Conservation (phyloP, 2,329 filamentous ascomycete species). For the Drechslera avenae region DNA sequence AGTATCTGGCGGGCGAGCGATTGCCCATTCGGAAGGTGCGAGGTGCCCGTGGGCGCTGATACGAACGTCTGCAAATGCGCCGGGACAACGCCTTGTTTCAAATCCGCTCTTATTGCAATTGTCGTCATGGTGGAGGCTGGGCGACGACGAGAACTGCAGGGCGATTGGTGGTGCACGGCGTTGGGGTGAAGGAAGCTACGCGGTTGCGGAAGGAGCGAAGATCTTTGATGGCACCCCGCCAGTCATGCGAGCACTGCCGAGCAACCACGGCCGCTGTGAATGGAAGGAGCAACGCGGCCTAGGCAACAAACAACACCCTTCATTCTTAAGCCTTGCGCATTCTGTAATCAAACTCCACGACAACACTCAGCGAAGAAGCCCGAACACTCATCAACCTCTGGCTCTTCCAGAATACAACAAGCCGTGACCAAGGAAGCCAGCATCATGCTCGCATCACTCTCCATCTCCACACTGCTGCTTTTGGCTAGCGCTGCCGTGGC, state of each 20-base stretch:
- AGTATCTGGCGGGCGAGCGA: conserved; percentile 66
- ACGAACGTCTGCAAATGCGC: conserved; percentile 43
- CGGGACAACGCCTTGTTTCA: conserved; percentile 35
- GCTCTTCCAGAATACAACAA: not conserved
- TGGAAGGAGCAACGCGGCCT: conserved; percentile 13
- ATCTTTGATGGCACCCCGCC: conserved; percentile 21
- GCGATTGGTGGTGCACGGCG: conserved; percentile 31
- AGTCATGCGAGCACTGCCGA: conserved; percentile 18
- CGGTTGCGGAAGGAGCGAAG: conserved; percentile 43
- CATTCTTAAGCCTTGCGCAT: conserved; percentile 1
- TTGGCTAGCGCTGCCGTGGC: conserved; percentile 31
- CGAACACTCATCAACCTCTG: not conserved
- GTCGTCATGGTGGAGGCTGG: conserved; percentile 33
- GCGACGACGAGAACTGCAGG: conserved; percentile 4
- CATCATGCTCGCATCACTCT: conserved; percentile 31
- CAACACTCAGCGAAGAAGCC: too few species aligned
- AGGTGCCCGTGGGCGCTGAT: conserved; percentile 16
- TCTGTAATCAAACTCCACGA: not conserved
- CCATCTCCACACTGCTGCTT: conserved; percentile 34
- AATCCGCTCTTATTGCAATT: conserved; percentile 13
- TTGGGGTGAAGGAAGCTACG: conserved; percentile 25
- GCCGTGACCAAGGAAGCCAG: not conserved
- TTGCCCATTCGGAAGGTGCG: conserved; percentile 45
- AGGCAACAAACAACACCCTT: conserved; percentile 2
- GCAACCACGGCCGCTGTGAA: not conserved